Evolutionary conservation across 352 stramenopile genomes (phyloP).

Genomic region (Pythium phragmiticola): DNA sequence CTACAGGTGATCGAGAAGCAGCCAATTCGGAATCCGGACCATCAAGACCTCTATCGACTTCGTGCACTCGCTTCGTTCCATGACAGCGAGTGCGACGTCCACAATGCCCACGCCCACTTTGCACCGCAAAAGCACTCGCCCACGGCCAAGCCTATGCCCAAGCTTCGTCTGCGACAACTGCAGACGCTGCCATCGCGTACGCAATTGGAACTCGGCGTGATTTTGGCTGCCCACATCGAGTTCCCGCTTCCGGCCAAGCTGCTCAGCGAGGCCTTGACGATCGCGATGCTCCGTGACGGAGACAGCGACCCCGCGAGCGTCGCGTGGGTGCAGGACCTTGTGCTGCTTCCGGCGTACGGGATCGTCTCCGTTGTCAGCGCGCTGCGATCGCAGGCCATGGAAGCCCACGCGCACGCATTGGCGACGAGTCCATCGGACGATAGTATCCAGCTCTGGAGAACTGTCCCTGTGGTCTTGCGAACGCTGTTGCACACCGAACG

Average conservation of each 20-base stretch:
- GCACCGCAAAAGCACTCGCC: slow-evolving; percentile 32
- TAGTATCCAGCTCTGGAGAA: slow-evolving; percentile 29
- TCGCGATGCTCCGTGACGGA: slow-evolving; percentile 36
- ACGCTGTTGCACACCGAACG: slow-evolving; percentile 30
- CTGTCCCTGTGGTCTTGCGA: slow-evolving; percentile 40
- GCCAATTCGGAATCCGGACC: slow-evolving; percentile 8
- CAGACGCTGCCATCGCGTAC: slow-evolving; percentile 28
- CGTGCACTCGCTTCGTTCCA: slow-evolving; percentile 40
- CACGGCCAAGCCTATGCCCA: slow-evolving; percentile 38
- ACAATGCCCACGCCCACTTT: slow-evolving; percentile 52
- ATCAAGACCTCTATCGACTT: slow-evolving; percentile 41
- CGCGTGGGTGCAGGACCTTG: slow-evolving; percentile 35
- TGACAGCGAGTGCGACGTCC: slow-evolving; percentile 40
- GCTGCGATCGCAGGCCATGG: slow-evolving; percentile 30
- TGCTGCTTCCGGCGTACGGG: slow-evolving; percentile 43
- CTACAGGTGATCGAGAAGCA: slow-evolving; percentile 13
- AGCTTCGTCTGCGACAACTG: slow-evolving; percentile 33
- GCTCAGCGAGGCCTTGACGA: slow-evolving; percentile 44
- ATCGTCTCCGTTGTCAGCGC: slow-evolving; percentile 37
- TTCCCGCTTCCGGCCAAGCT: slow-evolving; percentile 42
- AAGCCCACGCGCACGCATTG: slow-evolving; percentile 25
- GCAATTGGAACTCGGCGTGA: slow-evolving; percentile 36
- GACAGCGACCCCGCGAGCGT: slow-evolving; percentile 10
- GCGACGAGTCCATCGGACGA: not conserved
- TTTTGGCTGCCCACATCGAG: slow-evolving; percentile 40